Percentiles rank a stretch among this genome's conserved stretches.
These are phyloP conservation scores for Amphichorda felina DNA, from an alignment of 2,329 filamentous ascomycete genomes.

Conservation along the genomic window DNA sequence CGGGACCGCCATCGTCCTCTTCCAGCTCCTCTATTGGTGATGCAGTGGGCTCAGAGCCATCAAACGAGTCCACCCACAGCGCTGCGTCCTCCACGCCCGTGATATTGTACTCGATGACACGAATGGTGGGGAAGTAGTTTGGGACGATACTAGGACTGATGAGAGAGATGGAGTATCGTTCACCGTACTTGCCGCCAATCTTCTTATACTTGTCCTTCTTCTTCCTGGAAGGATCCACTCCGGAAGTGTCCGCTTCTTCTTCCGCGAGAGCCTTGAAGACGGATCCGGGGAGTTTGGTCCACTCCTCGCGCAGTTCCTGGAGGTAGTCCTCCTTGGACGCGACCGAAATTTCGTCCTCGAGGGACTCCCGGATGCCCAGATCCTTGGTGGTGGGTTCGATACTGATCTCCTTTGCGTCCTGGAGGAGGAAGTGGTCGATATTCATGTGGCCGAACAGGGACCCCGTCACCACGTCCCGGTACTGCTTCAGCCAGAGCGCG, in stretches of 20 bases:
- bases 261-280: slow-evolving; percentile 12
- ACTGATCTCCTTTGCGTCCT: slow-evolving; percentile 70
- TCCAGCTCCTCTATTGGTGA: background rate
- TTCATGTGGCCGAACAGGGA: slow-evolving; percentile 95
- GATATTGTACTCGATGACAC: slow-evolving; percentile 93
- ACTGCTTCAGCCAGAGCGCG: slow-evolving; percentile 79
- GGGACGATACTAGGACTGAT: slow-evolving; percentile 84
- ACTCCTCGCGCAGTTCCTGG: slow-evolving; percentile 62
- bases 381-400: slow-evolving; percentile 31
- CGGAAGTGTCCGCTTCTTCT: slow-evolving; percentile 9
- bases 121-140: slow-evolving; percentile 79
- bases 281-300: slow-evolving; percentile 60
- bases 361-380: slow-evolving; percentile 10
- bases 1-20: background rate
- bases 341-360: slow-evolving; percentile 43
- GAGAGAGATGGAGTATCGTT: slow-evolving; percentile 72
- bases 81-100: slow-evolving; percentile 53
- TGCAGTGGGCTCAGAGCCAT: background rate
- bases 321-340: slow-evolving; percentile 61
- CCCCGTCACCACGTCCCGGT: slow-evolving; percentile 75
- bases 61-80: slow-evolving; percentile 28
- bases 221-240: slow-evolving; percentile 8
- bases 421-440: slow-evolving; percentile 90
- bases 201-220: slow-evolving; percentile 42
- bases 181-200: slow-evolving; percentile 70